These are phyloP conservation scores for Carallia pectinifolia DNA, from an alignment of 345 rosid species.

Conservation along the genomic window DNA sequence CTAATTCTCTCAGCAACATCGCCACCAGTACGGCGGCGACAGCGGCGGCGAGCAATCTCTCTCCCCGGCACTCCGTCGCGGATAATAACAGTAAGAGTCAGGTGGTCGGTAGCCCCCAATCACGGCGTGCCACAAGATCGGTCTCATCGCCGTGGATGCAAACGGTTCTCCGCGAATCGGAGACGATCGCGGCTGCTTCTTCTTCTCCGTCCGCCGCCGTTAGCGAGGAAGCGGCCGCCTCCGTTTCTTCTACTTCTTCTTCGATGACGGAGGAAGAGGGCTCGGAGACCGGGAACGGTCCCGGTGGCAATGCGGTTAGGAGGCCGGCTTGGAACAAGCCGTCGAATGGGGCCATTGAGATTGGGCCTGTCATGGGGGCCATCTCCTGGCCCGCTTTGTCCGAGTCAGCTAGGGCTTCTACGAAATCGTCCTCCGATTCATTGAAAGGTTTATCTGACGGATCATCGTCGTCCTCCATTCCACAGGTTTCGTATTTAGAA, in stretches of 20 bases:
- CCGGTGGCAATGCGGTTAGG: conserved; percentile 58
- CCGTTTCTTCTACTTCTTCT: conserved; percentile 19
- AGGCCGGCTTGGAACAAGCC: conserved; percentile 73
- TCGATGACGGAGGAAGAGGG: conserved; percentile 38
- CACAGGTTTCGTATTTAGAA: conserved; percentile 36
- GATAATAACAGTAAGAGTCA: background rate
- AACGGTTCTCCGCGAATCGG: conserved; percentile 43
- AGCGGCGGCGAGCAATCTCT: background rate
- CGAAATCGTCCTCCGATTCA: conserved; percentile 41
- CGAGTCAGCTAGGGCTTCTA: conserved; percentile 54
- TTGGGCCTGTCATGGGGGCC: conserved; percentile 60
- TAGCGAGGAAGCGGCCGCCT: conserved; percentile 19
- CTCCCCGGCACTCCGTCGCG: background rate
- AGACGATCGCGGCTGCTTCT: conserved; percentile 19
- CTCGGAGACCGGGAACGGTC: conserved; percentile 33
- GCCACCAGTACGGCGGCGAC: background rate
- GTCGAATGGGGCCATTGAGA: conserved; percentile 48
- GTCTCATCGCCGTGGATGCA: conserved; percentile 47
- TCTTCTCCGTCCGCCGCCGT: conserved; percentile 18
- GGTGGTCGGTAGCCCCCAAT: background rate
- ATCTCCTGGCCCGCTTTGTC: conserved; percentile 68
- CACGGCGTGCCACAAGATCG: conserved; percentile 15
- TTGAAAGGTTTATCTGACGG: conserved; percentile 44
- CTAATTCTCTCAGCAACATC: too few species aligned
- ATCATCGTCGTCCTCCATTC: conserved; percentile 34